These are phyloP conservation scores for Ophiocordyceps camponoti-rufipedis DNA, from an alignment of 2,329 filamentous ascomycete genomes.

Conservation along the genomic window DNA sequence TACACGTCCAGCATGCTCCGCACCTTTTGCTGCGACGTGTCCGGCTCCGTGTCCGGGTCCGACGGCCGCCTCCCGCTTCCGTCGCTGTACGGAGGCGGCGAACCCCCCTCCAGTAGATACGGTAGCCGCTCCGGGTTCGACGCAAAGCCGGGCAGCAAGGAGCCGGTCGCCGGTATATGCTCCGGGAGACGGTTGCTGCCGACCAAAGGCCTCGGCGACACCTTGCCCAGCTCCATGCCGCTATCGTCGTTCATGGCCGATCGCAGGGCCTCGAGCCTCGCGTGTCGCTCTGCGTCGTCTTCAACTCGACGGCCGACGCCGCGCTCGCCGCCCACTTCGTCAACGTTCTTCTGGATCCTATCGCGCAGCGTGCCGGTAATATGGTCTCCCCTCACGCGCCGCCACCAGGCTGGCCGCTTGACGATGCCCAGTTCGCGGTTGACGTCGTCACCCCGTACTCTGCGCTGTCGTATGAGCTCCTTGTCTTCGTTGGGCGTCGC, in stretches of 20 bases:
- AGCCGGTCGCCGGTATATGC: not conserved
- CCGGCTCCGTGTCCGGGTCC: slow-evolving; percentile 7
- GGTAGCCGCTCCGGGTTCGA: slow-evolving; percentile 15
- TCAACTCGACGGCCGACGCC: slow-evolving; percentile 23
- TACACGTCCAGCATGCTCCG: slow-evolving; percentile 41
- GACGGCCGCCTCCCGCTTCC: slow-evolving; percentile 8
- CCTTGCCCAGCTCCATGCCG: slow-evolving; percentile 20
- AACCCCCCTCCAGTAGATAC: slow-evolving; percentile 19
- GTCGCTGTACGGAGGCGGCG: slow-evolving; percentile 21
- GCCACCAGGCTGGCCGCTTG: slow-evolving; percentile 50
- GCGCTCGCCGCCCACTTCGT: slow-evolving; percentile 31
- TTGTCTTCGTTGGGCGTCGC: slow-evolving; percentile 53
- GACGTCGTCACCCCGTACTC: slow-evolving; percentile 31
- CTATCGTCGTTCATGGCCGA: slow-evolving; percentile 10
- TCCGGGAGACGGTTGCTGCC: not conserved
- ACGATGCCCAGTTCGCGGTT: slow-evolving; percentile 44
- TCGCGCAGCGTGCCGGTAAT: slow-evolving; percentile 26
- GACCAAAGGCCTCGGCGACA: slow-evolving; percentile 3
- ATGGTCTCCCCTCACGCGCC: slow-evolving; percentile 27
- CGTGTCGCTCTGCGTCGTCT: slow-evolving; percentile 18
- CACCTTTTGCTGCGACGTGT: slow-evolving; percentile 26
- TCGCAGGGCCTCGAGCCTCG: slow-evolving; percentile 13
- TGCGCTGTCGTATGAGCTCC: slow-evolving; percentile 45
- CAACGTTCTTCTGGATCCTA: slow-evolving; percentile 33
- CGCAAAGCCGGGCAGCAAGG: slow-evolving; percentile 6